phyloP scores from a whole-genome alignment of 2,329 filamentous ascomycete genomes.

The Xylariaceae sp. region DNA sequence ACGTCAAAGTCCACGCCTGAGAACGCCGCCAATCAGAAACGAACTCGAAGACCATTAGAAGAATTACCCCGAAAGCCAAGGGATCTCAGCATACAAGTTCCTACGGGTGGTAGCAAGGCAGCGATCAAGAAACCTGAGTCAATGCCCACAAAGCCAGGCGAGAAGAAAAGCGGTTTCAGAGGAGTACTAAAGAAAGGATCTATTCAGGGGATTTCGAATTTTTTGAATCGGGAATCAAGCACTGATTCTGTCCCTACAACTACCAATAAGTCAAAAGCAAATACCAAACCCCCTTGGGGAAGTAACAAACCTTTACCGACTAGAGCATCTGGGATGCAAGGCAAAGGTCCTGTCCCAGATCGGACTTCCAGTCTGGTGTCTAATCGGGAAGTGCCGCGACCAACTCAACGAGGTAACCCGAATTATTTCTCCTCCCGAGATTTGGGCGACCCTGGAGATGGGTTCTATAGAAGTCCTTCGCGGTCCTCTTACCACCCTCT shows the following conservation, averaged over 20 bases:
- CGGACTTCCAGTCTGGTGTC: conserved; percentile 28
- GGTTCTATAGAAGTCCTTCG: conserved; percentile 37
- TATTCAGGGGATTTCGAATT: conserved; percentile 40
- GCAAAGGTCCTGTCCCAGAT: conserved; percentile 25
- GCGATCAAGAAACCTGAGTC: conserved; percentile 26
- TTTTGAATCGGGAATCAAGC: conserved; percentile 45
- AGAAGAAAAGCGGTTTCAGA: conserved; percentile 45
- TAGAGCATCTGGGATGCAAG: conserved; percentile 16
- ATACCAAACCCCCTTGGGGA: conserved; percentile 18
- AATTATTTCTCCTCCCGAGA: conserved; percentile 37
- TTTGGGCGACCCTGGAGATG: conserved; percentile 23
- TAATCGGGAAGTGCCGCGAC: conserved; percentile 29
- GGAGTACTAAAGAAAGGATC: conserved; percentile 49
- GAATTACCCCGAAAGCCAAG: conserved; percentile 15
- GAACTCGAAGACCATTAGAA: conserved; percentile 33
- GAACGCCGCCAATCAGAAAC: conserved; percentile 44
- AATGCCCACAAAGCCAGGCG: conserved; percentile 22
- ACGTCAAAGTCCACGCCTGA: conserved; percentile 20
- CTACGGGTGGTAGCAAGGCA: conserved; percentile 19
- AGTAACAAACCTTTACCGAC: conserved; percentile 19
- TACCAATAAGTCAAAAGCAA: conserved; percentile 15
- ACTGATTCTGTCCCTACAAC: conserved; percentile 19
- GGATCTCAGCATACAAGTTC: conserved; percentile 13
- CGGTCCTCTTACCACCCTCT: conserved; percentile 46
- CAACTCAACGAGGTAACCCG: conserved; percentile 32